Percentiles rank a stretch among this genome's conserved stretches.
Evolutionary conservation across 1,284 basidiomycete species (phyloP).

Genomic region (Sparassis latifolia): DNA sequence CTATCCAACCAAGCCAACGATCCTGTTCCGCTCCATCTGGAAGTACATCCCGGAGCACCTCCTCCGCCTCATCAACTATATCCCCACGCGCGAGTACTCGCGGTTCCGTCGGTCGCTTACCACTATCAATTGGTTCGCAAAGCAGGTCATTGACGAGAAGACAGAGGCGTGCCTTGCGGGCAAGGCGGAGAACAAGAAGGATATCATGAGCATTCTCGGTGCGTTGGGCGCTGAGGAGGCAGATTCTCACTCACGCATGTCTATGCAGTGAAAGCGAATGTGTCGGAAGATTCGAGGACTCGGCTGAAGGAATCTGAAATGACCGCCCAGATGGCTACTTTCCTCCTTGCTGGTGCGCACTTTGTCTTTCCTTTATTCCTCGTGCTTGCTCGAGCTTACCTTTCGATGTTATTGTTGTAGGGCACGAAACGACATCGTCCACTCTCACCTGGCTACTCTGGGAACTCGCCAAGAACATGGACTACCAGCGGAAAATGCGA

Average conservation of each 20-base stretch:
- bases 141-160: slow-evolving; percentile 32
- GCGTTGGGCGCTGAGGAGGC: slow-evolving; percentile 4
- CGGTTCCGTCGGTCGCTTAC: slow-evolving; percentile 27
- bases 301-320: slow-evolving; percentile 41
- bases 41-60: slow-evolving; percentile 20
- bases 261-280: slow-evolving; percentile 44
- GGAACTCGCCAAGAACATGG: slow-evolving; percentile 34
- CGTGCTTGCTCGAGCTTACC: slow-evolving; percentile 17
- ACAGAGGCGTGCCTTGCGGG: slow-evolving; percentile 19
- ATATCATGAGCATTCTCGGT: slow-evolving; percentile 39
- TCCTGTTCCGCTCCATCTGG: slow-evolving; percentile 20
- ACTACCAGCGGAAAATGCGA: slow-evolving; percentile 33
- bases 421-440: slow-evolving; percentile 49
- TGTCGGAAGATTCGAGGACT: slow-evolving; percentile 35
- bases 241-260: not conserved
- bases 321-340: slow-evolving; percentile 44
- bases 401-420: slow-evolving; percentile 8
- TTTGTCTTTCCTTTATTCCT: slow-evolving; percentile 17
- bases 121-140: slow-evolving; percentile 21
- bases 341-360: slow-evolving; percentile 17
- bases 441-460: slow-evolving; percentile 35
- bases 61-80: slow-evolving; percentile 30
- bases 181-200: slow-evolving; percentile 20
- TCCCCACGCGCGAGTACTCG: slow-evolving; percentile 30
- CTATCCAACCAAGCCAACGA: slow-evolving; percentile 13